A percentile compares a stretch with the other conserved stretches of the same genome.
phyloP scores from a whole-genome alignment of 2,329 filamentous ascomycete genomes.

The Ophiocordyceps sinensis region DNA sequence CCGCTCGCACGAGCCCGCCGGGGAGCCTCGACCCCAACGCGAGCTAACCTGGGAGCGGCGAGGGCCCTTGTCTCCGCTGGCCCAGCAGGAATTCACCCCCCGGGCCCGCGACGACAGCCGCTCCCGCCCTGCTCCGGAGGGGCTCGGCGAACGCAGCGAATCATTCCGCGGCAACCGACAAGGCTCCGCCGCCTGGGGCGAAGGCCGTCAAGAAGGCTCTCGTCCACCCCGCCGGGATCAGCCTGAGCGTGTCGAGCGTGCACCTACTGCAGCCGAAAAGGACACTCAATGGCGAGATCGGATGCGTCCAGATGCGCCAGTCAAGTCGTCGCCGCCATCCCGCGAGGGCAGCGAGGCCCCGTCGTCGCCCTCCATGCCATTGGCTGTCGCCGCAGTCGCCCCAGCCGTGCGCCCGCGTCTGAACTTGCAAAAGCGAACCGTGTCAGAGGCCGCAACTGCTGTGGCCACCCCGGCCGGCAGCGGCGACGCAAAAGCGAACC shows the following conservation, averaged over 20 bases:
- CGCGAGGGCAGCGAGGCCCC: slow-evolving; percentile 58
- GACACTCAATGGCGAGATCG: slow-evolving; percentile 86
- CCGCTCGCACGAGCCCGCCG: slow-evolving; percentile 47
- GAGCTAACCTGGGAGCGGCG: slow-evolving; percentile 89
- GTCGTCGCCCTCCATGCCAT: slow-evolving; percentile 52
- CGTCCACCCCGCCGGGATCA: slow-evolving; percentile 62
- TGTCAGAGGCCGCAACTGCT: slow-evolving; percentile 52
- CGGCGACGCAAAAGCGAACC: slow-evolving; percentile 68
- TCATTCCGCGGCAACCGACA: slow-evolving; percentile 46
- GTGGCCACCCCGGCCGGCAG: slow-evolving; percentile 36
- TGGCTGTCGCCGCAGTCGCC: slow-evolving; percentile 31
- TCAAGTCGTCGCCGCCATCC: slow-evolving; percentile 44
- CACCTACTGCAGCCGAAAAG: slow-evolving; percentile 75
- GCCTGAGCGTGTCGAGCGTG: slow-evolving; percentile 51
- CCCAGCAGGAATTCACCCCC: slow-evolving; percentile 32
- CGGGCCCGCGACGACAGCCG: slow-evolving; percentile 41
- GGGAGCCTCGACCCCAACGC: slow-evolving; percentile 48
- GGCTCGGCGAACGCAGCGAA: slow-evolving; percentile 43
- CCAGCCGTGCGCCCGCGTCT: slow-evolving; percentile 59
- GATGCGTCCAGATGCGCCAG: slow-evolving; percentile 70
- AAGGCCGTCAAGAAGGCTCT: slow-evolving; percentile 59
- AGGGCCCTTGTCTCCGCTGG: slow-evolving; percentile 68
- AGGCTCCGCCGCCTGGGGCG: slow-evolving; percentile 67
- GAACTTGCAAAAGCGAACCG: slow-evolving; percentile 82
- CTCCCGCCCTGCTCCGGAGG: slow-evolving; percentile 28